A percentile compares a stretch with the other conserved stretches of the same genome.
These are phyloP conservation scores for Heritiera fomes DNA, from an alignment of 345 rosid species.

Conservation along the genomic window DNA sequence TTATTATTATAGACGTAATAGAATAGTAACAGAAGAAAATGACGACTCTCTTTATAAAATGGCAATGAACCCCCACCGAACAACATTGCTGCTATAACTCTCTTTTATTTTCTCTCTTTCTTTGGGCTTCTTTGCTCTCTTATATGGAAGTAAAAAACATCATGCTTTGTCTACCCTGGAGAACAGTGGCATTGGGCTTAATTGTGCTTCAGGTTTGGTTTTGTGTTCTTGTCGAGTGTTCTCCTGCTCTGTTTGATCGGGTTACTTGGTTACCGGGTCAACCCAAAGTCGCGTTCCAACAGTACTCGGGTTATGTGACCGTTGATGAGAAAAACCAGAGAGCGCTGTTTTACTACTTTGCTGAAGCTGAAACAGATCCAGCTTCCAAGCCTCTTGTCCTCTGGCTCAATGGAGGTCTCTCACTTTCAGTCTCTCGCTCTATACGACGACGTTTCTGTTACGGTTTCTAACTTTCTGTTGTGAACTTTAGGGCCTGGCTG, in stretches of 20 bases:
- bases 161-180: slow-evolving; percentile 32
- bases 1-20: not conserved
- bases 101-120: slow-evolving; percentile 19
- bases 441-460: not conserved
- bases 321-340: slow-evolving; percentile 68
- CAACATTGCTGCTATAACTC: slow-evolving; percentile 11
- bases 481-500: slow-evolving; percentile 82
- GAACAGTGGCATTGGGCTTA: slow-evolving; percentile 44
- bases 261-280: slow-evolving; percentile 75
- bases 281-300: slow-evolving; percentile 72
- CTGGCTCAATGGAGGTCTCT: slow-evolving; percentile 95
- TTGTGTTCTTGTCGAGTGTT: slow-evolving; percentile 32
- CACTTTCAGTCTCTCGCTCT: not conserved
- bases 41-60: slow-evolving; percentile 29
- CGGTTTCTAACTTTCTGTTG: not conserved
- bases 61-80: slow-evolving; percentile 19
- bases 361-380: slow-evolving; percentile 80
- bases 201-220: slow-evolving; percentile 35
- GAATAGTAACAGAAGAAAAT: not conserved
- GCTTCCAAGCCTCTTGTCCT: slow-evolving; percentile 87
- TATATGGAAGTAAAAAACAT: not conserved
- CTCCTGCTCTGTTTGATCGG: slow-evolving; percentile 46
- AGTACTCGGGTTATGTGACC: slow-evolving; percentile 84
- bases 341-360: slow-evolving; percentile 93
- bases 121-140: slow-evolving; percentile 23